These are phyloP conservation scores for Cercospora brassicicola DNA, from an alignment of 2,329 filamentous ascomycete genomes.

Conservation along the genomic window DNA sequence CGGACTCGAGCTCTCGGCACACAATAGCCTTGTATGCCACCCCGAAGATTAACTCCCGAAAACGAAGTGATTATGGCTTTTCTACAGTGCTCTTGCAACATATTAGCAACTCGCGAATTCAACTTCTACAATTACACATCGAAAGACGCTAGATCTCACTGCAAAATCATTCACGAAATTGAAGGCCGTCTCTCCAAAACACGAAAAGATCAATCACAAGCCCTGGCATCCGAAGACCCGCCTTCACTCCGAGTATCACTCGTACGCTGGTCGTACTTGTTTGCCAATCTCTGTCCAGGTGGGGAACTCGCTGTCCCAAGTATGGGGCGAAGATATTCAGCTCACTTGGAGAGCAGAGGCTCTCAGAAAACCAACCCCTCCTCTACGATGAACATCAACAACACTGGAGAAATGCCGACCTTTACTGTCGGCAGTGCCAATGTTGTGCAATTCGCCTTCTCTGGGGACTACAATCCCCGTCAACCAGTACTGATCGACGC, in stretches of 20 bases:
- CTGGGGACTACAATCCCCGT: slow-evolving; percentile 25
- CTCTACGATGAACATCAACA: not conserved
- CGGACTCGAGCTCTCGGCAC: not conserved
- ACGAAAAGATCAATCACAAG: not conserved
- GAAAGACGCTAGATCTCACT: not conserved
- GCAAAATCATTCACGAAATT: not conserved
- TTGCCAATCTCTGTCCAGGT: not conserved
- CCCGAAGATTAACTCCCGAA: not conserved
- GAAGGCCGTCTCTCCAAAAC: not conserved
- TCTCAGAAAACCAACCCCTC: not conserved
- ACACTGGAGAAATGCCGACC: not conserved
- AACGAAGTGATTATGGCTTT: not conserved
- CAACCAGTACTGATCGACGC: slow-evolving; percentile 38
- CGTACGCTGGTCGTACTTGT: not conserved
- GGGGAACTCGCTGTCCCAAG: not conserved
- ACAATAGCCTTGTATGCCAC: not conserved
- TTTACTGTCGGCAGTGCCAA: slow-evolving; percentile 18
- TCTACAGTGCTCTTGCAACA: not conserved
- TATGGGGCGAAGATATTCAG: not conserved
- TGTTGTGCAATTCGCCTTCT: slow-evolving; percentile 28
- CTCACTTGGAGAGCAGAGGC: not conserved
- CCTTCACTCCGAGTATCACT: not conserved
- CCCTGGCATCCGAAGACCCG: not conserved
- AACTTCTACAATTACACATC: not conserved
- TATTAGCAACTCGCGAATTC: not conserved